phyloP scores from a whole-genome alignment of 2,329 filamentous ascomycete genomes.

The Teratosphaeria pseudoeucalypti region DNA sequence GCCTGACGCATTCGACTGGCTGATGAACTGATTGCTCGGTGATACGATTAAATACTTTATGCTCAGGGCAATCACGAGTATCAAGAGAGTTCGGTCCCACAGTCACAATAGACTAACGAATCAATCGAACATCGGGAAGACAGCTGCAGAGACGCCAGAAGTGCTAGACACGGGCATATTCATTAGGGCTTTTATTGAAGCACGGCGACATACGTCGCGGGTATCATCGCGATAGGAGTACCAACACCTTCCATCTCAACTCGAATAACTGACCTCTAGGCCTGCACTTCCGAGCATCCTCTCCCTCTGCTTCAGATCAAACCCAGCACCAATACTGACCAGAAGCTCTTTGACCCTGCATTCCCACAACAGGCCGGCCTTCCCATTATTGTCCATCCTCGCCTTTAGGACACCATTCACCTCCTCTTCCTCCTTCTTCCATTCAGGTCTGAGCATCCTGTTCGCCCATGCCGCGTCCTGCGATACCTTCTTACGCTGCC shows the following conservation, averaged over 20 bases:
- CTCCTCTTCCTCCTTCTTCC: constrained; percentile 44
- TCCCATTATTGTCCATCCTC: constrained; percentile 76
- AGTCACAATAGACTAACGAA: no score
- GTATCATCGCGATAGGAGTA: background rate
- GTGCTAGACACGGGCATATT: no score
- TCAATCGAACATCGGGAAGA: no score
- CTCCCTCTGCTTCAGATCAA: constrained; percentile 67
- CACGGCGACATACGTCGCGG: background rate
- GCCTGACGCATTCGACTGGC: no score
- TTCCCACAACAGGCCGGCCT: constrained; percentile 83
- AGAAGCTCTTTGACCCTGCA: constrained; percentile 84
- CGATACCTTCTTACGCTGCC: constrained; percentile 43
- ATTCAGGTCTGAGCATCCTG: constrained; percentile 33
- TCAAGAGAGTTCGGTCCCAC: no score
- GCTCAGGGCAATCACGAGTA: no score
- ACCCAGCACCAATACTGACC: constrained; percentile 77
- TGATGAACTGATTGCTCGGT: no score
- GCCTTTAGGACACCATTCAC: constrained; percentile 84
- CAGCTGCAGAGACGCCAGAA: no score
- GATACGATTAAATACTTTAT: no score
- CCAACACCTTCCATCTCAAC: constrained; percentile 10
- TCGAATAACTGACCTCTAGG: constrained; percentile 70
- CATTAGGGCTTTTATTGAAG: no score
- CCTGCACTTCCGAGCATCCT: constrained; percentile 69
- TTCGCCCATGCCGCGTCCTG: constrained; percentile 35